Evolutionary conservation across 345 rosid genomes (phyloP).

Genomic region (Nasturtium officinale): DNA sequence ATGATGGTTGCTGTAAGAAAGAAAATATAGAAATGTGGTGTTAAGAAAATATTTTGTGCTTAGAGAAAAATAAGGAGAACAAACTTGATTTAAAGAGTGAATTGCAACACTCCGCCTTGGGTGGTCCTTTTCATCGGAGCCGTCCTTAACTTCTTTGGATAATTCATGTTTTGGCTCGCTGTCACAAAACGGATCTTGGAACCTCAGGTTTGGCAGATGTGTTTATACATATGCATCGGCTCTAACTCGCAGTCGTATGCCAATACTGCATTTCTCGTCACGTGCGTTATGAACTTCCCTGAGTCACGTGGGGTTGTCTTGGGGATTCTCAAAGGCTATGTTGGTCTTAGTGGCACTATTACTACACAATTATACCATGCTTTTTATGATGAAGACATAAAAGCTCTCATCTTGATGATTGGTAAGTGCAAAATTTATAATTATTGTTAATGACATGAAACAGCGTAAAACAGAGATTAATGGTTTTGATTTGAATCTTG

Average conservation of each 20-base stretch:
- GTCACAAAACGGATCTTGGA: slow-evolving; percentile 46
- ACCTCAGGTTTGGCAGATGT: slow-evolving; percentile 61
- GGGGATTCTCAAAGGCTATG: slow-evolving; percentile 56
- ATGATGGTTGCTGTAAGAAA: no score
- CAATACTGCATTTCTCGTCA: slow-evolving; percentile 53
- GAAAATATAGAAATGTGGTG: no score
- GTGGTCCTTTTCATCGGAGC: slow-evolving; percentile 48
- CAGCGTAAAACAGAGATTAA: background rate
- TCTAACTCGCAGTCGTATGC: slow-evolving; percentile 61
- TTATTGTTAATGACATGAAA: background rate
- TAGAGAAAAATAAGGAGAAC: no score
- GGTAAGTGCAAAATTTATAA: slow-evolving; percentile 30
- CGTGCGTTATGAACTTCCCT: slow-evolving; percentile 60
- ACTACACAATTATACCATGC: slow-evolving; percentile 52
- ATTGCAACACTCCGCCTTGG: no score
- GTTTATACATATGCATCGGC: slow-evolving; percentile 52
- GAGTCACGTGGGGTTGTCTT: slow-evolving; percentile 54
- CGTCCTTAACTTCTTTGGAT: slow-evolving; percentile 54
- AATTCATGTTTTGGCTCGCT: slow-evolving; percentile 54
- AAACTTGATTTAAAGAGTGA: no score
- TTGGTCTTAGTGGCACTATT: slow-evolving; percentile 60
- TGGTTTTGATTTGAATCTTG: slow-evolving; percentile 16
- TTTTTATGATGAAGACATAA: slow-evolving; percentile 46
- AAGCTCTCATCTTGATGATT: slow-evolving; percentile 48
- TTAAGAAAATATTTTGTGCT: no score